Percentiles rank a stretch among this genome's conserved stretches.
Conservation (phyloP, 306 rosid species). For the Gastrolobium bilobum region DNA sequence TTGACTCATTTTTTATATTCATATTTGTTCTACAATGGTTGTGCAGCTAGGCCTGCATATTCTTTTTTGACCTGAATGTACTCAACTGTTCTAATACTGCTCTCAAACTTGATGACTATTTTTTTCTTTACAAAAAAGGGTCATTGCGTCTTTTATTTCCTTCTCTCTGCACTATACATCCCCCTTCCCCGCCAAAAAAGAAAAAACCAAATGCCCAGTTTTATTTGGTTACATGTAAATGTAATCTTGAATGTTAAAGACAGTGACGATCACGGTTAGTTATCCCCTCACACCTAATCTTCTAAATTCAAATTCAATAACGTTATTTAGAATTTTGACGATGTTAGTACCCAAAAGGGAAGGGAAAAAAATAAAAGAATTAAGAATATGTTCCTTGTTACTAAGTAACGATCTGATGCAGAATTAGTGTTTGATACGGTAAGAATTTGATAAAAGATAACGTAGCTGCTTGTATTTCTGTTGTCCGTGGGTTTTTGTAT, state of each 20-base stretch:
- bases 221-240: background rate
- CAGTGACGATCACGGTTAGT: background rate
- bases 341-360: too few species aligned
- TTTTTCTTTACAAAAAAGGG: slow-evolving; percentile 19
- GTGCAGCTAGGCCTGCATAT: slow-evolving; percentile 28
- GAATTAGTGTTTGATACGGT: too few species aligned
- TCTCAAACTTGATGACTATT: slow-evolving; percentile 16
- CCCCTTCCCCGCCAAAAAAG: background rate
- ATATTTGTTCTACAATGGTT: slow-evolving; percentile 16
- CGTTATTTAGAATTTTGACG: too few species aligned
- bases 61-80: slow-evolving; percentile 44
- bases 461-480: too few species aligned
- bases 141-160: background rate
- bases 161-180: background rate
- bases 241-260: background rate
- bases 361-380: too few species aligned
- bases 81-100: background rate
- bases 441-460: too few species aligned
- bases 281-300: background rate
- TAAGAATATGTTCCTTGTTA: too few species aligned
- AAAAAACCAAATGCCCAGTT: background rate
- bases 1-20: slow-evolving; percentile 8
- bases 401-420: too few species aligned
- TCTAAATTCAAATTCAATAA: background rate
- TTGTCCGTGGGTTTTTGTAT: too few species aligned